Evolutionary conservation across 78 protist species (phyloP), one percentile per base, ranked within the genome.

Genomic region (Anaeramoeba ignava): DNA sequence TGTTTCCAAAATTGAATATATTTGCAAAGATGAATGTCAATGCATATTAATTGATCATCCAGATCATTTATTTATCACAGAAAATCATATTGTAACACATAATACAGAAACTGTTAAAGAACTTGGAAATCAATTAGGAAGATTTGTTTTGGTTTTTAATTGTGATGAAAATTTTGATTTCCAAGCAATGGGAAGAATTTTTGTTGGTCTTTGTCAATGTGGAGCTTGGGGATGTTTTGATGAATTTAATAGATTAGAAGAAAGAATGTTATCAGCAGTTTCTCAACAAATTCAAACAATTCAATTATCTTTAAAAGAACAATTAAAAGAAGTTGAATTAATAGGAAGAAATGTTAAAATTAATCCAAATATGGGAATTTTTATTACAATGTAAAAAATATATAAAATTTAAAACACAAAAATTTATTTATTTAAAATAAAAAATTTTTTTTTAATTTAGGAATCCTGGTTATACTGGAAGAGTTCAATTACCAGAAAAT

Each of bases 161-260:
- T 96, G 99, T 87, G 99, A 96, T 84, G 99, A 98, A 85, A 41
- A 89, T 42, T 96, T 98, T 41, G 98, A 96, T 85, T 91, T 91
- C 84, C 91, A 89, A 78, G 94, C 98, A 33, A 94, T 98, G 98
- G 90, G 93, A 54, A 86, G 99, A 68, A 98, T 98, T 81, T 92
- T 96, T 73, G 92, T 92, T n/a, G 99, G 99, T 27, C 93, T 96
- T 39, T 95, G 97, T 83, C 93, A 89, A 83, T 88, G 85, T 33
- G 99, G 99, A 38, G 98, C 99, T 12, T 96, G 98, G 98, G 99
- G 99, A 84, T 96, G 99, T 91, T 98, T 98, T 85, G 99, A 98
- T 85, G 99, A 98, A 88, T 98, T 98, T 92, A 98, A 98, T 81
- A 93, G 99, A 27, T 94, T 96, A 33, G 99, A 97, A 80, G 99